These are phyloP conservation scores for Prillingera fragicola DNA, from an alignment of 1,284 basidiomycete species.

Conservation along the genomic window DNA sequence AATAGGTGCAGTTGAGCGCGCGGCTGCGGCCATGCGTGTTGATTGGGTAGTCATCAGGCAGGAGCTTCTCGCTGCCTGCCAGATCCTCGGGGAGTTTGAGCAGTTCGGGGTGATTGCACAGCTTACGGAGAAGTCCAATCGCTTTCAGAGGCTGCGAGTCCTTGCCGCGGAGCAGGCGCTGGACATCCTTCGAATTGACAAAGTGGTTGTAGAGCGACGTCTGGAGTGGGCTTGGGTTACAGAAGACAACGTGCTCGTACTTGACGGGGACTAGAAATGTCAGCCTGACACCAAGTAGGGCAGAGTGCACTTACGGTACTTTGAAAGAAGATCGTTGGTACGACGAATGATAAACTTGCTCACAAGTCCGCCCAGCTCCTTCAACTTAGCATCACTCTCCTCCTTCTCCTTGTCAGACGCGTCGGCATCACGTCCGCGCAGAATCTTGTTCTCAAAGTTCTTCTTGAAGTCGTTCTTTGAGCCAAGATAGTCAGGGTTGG, in stretches of 20 bases:
- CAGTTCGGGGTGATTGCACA: slow-evolving; percentile 96
- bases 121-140: slow-evolving; percentile 92
- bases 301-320: slow-evolving; percentile 69
- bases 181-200: slow-evolving; percentile 90
- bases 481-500: slow-evolving; percentile 93
- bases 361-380: slow-evolving; percentile 83
- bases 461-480: slow-evolving; percentile 89
- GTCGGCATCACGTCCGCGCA: slow-evolving; percentile 86
- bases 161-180: slow-evolving; percentile 78
- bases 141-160: slow-evolving; percentile 96
- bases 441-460: slow-evolving; percentile 92
- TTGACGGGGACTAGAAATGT: slow-evolving; percentile 85
- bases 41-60: slow-evolving; percentile 66
- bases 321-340: slow-evolving; percentile 94
- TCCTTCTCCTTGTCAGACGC: slow-evolving; percentile 79
- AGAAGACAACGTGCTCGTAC: slow-evolving; percentile 99
- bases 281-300: neutral
- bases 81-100: slow-evolving; percentile 83
- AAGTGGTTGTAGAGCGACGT: slow-evolving; percentile 85
- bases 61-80: slow-evolving; percentile 72
- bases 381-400: slow-evolving; percentile 82
- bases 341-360: slow-evolving; percentile 95
- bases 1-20: slow-evolving; percentile 66
- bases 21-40: slow-evolving; percentile 50
- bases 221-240: slow-evolving; percentile 82